These are phyloP conservation scores for Globisporangium sylvaticum DNA, from an alignment of 352 stramenopile genomes.

Conservation along the genomic window DNA sequence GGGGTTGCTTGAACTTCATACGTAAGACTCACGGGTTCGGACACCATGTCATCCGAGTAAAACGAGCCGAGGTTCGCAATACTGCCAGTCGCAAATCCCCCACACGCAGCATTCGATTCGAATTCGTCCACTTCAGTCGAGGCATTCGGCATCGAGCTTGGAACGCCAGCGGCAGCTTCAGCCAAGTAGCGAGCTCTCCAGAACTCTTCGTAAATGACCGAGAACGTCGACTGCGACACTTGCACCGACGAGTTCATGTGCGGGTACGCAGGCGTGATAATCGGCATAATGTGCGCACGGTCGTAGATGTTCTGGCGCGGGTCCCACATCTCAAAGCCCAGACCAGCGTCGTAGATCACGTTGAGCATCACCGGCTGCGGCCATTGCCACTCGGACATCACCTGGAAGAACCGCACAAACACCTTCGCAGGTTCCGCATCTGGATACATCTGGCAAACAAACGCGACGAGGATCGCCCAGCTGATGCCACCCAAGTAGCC, in stretches of 20 bases:
- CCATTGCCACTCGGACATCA: conserved; percentile 83
- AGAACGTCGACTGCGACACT: conserved; percentile 91
- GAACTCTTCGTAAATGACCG: conserved; percentile 91
- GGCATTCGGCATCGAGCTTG: conserved; percentile 30
- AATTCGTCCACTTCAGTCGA: conserved; percentile 20
- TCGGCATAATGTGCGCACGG: conserved; percentile 95
- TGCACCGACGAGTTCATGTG: conserved; percentile 98
- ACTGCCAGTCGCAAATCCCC: background rate
- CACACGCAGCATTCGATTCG: conserved; percentile 23
- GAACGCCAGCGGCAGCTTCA: conserved; percentile 52
- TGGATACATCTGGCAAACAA: conserved; percentile 90
- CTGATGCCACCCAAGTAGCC: conserved; percentile 98
- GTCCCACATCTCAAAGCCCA: conserved; percentile 89
- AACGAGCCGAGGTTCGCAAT: conserved; percentile 12
- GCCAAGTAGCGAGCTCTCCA: conserved; percentile 71
- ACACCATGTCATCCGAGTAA: conserved; percentile 10
- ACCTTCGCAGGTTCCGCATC: conserved; percentile 64
- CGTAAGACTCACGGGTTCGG: conserved; percentile 1
- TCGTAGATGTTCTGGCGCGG: conserved; percentile 82
- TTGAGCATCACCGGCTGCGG: conserved; percentile 81
- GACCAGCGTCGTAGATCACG: conserved; percentile 77
- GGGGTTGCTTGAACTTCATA: conserved; percentile 1
- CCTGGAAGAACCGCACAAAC: conserved; percentile 82
- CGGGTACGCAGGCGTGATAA: conserved; percentile 98
- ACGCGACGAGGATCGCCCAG: conserved; percentile 96